Percentiles rank a stretch among this genome's conserved stretches.
Evolutionary conservation across 1,284 basidiomycete genomes (phyloP).

Genomic region (Pterulicium gracile): DNA sequence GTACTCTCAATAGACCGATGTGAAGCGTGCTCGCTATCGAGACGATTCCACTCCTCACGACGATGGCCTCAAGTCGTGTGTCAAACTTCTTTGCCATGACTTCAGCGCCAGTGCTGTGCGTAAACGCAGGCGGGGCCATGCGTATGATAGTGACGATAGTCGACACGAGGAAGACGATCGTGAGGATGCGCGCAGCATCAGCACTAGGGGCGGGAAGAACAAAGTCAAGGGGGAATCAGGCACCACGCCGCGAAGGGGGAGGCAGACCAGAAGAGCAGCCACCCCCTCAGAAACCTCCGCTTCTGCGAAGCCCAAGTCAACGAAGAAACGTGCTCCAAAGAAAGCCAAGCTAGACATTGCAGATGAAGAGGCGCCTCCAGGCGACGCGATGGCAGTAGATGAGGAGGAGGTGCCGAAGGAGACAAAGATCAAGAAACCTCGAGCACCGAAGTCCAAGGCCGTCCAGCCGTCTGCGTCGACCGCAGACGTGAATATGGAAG

Average conservation of each 20-base stretch:
- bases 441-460: neutral
- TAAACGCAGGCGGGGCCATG: constrained; percentile 10
- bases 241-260: constrained; percentile 7
- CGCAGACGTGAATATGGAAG: neutral
- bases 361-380: neutral
- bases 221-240: neutral
- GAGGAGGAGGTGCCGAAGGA: neutral
- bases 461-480: no score
- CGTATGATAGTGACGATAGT: constrained; percentile 11
- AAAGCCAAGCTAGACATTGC: constrained; percentile 3
- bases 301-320: constrained; percentile 8
- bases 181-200: constrained; percentile 3
- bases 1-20: constrained; percentile 38
- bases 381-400: neutral
- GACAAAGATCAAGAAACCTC: neutral
- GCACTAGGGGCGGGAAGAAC: neutral
- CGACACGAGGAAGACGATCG: constrained; percentile 7
- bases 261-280: constrained; percentile 11
- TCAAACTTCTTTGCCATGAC: constrained; percentile 38
- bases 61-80: constrained; percentile 58
- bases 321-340: constrained; percentile 2
- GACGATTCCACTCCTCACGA: constrained; percentile 56
- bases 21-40: constrained; percentile 65
- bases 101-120: constrained; percentile 16
- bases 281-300: constrained; percentile 10